phyloP scores from a whole-genome alignment of 2,329 filamentous ascomycete species.

The Pseudocercospora crystallina region DNA sequence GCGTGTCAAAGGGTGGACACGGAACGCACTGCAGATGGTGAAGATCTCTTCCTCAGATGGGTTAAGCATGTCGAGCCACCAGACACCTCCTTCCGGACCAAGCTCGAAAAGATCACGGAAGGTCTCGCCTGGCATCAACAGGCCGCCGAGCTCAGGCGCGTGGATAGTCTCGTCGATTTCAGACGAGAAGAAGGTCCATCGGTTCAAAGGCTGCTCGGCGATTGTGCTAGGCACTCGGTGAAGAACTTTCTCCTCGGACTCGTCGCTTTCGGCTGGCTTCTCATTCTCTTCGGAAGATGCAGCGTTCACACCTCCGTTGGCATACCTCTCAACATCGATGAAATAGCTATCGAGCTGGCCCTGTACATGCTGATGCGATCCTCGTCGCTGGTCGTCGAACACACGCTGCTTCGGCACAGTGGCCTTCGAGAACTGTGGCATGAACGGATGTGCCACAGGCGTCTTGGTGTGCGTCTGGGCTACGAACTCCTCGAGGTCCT shows the following conservation, averaged over 20 bases:
- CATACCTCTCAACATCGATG: conserved; percentile 24
- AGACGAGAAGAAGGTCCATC: conserved; percentile 96
- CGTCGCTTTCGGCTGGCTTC: conserved; percentile 42
- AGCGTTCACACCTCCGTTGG: conserved; percentile 7
- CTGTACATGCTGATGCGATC: neutral
- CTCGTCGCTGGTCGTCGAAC: conserved; percentile 61
- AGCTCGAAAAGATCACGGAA: conserved; percentile 83
- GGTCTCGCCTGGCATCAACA: conserved; percentile 84
- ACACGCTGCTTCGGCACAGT: conserved; percentile 42
- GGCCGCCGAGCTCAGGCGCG: conserved; percentile 80
- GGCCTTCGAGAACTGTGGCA: conserved; percentile 29
- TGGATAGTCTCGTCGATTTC: conserved; percentile 92
- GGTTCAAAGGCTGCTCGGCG: conserved; percentile 54
- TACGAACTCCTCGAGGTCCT: conserved; percentile 91
- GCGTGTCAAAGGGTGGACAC: conserved; percentile 89
- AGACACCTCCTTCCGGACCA: conserved; percentile 75
- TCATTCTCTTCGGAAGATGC: conserved; percentile 29
- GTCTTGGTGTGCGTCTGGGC: conserved; percentile 55
- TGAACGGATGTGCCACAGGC: conserved; percentile 45
- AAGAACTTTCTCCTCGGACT: conserved; percentile 29
- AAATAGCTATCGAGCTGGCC: conserved; percentile 20
- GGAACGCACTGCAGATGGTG: conserved; percentile 88
- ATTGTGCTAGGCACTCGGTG: conserved; percentile 24
- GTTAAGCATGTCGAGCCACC: conserved; percentile 95
- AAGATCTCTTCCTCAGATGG: conserved; percentile 86